A percentile compares a stretch with the other conserved stretches of the same genome.
Conservation (phyloP, 352 stramenopile species). For the Phytophthora lateralis region DNA sequence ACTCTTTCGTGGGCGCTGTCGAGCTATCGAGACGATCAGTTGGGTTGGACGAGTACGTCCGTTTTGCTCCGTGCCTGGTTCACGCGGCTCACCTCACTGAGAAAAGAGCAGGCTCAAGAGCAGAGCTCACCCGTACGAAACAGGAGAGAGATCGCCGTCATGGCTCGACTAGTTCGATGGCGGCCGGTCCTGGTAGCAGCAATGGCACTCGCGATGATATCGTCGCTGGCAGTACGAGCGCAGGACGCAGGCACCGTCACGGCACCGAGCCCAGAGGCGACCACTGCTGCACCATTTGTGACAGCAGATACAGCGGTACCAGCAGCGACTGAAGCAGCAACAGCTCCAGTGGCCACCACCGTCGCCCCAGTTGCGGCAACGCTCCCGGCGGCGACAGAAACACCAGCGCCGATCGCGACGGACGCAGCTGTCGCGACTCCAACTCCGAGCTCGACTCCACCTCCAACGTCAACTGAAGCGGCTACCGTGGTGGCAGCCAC, state of each 20-base stretch:
- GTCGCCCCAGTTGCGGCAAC: conserved; percentile 5
- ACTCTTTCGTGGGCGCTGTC: conserved; percentile 15
- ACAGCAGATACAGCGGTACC: neutral
- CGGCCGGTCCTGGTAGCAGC: conserved; percentile 10
- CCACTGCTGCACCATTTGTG: neutral
- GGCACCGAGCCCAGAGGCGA: conserved; percentile 12
- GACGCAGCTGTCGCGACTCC: conserved; percentile 10
- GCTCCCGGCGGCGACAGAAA: neutral
- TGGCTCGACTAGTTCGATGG: conserved; percentile 26
- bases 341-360: neutral
- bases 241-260: conserved; percentile 21
- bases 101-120: conserved; percentile 8
- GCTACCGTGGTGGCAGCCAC: neutral
- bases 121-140: neutral
- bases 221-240: conserved; percentile 13
- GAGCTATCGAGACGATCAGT: conserved; percentile 6
- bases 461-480: conserved; percentile 8
- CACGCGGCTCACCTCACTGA: conserved; percentile 4
- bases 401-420: neutral
- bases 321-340: conserved; percentile 3
- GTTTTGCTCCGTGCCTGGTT: conserved; percentile 15
- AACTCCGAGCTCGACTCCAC: neutral
- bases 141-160: conserved; percentile 9
- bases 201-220: conserved; percentile 15
- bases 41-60: conserved; percentile 1